Evolutionary conservation across 2,329 filamentous ascomycete species (phyloP).

Genomic region (Neonectria ditissima): DNA sequence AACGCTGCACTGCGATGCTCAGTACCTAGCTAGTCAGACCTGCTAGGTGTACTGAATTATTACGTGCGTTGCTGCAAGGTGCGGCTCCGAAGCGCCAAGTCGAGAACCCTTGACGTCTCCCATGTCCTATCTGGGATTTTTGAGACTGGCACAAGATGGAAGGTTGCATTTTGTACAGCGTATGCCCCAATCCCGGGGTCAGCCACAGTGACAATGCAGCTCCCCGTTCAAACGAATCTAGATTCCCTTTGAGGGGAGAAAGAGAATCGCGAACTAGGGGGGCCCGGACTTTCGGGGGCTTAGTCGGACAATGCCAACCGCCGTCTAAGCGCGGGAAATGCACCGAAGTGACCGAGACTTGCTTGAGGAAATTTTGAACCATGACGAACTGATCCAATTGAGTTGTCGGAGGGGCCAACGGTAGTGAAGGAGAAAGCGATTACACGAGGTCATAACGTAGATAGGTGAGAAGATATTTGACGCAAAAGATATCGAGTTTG

Average conservation of each 20-base stretch:
- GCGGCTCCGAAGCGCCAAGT: slow-evolving; percentile 35
- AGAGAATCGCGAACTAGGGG: not conserved
- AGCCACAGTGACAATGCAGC: not conserved
- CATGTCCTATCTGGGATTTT: slow-evolving; percentile 21
- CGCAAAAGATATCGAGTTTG: slow-evolving; percentile 31
- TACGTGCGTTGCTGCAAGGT: slow-evolving; percentile 19
- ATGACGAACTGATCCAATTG: slow-evolving; percentile 1
- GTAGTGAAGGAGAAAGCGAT: not conserved
- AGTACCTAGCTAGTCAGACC: no score
- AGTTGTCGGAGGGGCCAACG: not conserved
- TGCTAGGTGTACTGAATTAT: not conserved
- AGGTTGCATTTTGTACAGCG: not conserved
- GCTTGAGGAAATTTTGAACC: not conserved
- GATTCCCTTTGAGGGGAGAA: not conserved
- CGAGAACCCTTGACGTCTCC: slow-evolving; percentile 24
- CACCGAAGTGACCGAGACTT: not conserved
- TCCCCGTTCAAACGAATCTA: not conserved
- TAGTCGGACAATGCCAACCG: not conserved
- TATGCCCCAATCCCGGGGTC: not conserved
- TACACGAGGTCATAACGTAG: not conserved
- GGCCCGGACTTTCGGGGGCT: not conserved
- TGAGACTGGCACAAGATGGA: not conserved
- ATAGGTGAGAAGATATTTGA: slow-evolving; percentile 15
- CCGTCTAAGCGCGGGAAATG: not conserved
- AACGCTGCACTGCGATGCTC: not conserved